Conservation (phyloP, 2,329 filamentous ascomycete species). For the Colletotrichum sp. region DNA sequence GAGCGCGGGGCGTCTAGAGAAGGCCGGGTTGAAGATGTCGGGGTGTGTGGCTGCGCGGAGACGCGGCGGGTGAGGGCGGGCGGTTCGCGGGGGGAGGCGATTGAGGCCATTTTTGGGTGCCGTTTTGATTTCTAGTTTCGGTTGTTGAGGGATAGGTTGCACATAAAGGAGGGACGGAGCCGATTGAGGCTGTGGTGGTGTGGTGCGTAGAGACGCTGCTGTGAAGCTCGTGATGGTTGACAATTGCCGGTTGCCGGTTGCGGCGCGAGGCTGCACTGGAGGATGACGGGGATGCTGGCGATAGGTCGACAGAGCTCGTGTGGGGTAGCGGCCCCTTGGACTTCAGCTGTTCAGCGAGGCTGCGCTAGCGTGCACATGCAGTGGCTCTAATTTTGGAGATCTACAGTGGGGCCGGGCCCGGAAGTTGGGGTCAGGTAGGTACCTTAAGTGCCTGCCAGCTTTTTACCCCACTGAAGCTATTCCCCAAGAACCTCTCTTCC, state of each 20-base stretch:
- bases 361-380: background rate
- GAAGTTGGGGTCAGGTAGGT: background rate
- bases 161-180: background rate
- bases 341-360: conserved; percentile 8
- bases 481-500: background rate
- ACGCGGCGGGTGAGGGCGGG: conserved; percentile 64
- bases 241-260: background rate
- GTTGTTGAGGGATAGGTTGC: accelerated
- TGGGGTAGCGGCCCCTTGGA: conserved; percentile 7
- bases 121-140: no score
- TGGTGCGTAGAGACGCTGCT: background rate
- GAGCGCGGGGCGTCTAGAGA: conserved; percentile 73
- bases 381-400: conserved; percentile 1
- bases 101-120: conserved; percentile 61
- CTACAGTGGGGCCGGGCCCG: conserved; percentile 3
- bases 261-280: background rate
- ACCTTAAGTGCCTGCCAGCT: background rate
- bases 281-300: conserved; percentile 3
- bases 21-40: conserved; percentile 76
- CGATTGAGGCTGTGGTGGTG: background rate
- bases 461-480: conserved; percentile 14
- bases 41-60: conserved; percentile 59
- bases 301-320: conserved; percentile 16
- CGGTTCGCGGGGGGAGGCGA: conserved; percentile 66
- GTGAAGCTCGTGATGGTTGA: background rate